Evolutionary conservation across 1,284 basidiomycete genomes (phyloP).

Genomic region (Boletus mariae): DNA sequence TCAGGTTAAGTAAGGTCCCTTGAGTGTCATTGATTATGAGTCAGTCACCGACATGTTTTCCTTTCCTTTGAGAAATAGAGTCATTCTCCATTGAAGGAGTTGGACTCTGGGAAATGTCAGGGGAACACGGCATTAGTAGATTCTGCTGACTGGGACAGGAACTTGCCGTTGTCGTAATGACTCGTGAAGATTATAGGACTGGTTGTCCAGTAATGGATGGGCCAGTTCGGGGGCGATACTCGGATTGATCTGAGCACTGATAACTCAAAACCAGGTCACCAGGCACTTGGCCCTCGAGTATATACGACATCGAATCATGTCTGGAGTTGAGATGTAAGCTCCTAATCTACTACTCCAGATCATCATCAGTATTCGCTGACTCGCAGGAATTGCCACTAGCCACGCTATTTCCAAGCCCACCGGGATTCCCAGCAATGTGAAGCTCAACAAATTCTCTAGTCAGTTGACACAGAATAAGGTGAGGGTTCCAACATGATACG

Average conservation of each 20-base stretch:
- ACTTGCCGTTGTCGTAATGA: background rate
- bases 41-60: background rate
- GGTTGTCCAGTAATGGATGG: background rate
- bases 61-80: background rate
- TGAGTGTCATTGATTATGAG: background rate
- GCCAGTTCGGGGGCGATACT: background rate
- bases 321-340: slow-evolving; percentile 58
- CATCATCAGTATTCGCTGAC: background rate
- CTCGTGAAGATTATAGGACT: background rate
- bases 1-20: background rate
- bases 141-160: background rate
- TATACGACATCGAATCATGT: slow-evolving; percentile 32
- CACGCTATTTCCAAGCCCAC: slow-evolving; percentile 40
- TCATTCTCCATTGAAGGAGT: background rate
- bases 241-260: background rate
- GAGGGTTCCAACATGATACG: background rate
- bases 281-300: background rate
- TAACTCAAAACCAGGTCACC: slow-evolving; percentile 18
- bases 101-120: too few species aligned
- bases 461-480: slow-evolving; percentile 73
- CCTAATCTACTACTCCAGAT: background rate
- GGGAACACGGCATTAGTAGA: background rate
- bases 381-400: slow-evolving; percentile 23
- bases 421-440: slow-evolving; percentile 32
- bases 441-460: slow-evolving; percentile 69